These are phyloP conservation scores for Podila epicladia DNA, from an alignment of 192 early-diverging fungal species.

Conservation along the genomic window DNA sequence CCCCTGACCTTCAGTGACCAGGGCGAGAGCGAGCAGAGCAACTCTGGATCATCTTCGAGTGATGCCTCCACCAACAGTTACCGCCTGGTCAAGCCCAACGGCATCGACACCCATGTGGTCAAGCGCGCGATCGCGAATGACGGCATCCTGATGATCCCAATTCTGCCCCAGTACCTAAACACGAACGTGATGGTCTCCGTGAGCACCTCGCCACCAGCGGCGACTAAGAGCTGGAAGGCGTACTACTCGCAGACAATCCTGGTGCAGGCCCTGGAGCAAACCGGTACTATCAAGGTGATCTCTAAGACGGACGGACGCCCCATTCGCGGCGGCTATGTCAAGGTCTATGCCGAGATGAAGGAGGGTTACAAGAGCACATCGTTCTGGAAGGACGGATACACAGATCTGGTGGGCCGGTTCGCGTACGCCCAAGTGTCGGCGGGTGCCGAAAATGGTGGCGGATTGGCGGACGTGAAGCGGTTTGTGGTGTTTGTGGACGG, in stretches of 20 bases:
- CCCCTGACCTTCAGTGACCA: constrained; percentile 56
- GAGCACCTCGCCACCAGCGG: constrained; percentile 25
- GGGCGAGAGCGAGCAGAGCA: constrained; percentile 38
- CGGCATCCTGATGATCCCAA: constrained; percentile 31
- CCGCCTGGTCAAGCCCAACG: constrained; percentile 40
- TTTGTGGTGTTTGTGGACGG: constrained; percentile 47
- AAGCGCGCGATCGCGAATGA: constrained; percentile 20
- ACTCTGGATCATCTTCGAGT: not conserved
- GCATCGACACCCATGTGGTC: constrained; percentile 20
- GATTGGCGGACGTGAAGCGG: constrained; percentile 26
- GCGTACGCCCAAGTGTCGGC: constrained; percentile 58
- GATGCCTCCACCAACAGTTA: constrained; percentile 25
- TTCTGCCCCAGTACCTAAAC: constrained; percentile 37
- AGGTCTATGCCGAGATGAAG: constrained; percentile 58
- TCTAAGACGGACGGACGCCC: constrained; percentile 39
- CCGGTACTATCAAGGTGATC: constrained; percentile 49
- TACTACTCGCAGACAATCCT: constrained; percentile 55
- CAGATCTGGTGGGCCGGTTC: constrained; percentile 58
- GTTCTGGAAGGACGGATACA: constrained; percentile 67
- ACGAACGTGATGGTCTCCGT: constrained; percentile 51
- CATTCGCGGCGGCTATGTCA: constrained; percentile 58
- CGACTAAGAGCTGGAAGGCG: constrained; percentile 39
- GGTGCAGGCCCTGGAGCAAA: constrained; percentile 52
- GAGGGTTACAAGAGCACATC: constrained; percentile 8
- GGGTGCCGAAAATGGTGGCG: constrained; percentile 26